These are phyloP conservation scores for Zasmidium angulare DNA, from an alignment of 2,329 filamentous ascomycete genomes.

Conservation along the genomic window DNA sequence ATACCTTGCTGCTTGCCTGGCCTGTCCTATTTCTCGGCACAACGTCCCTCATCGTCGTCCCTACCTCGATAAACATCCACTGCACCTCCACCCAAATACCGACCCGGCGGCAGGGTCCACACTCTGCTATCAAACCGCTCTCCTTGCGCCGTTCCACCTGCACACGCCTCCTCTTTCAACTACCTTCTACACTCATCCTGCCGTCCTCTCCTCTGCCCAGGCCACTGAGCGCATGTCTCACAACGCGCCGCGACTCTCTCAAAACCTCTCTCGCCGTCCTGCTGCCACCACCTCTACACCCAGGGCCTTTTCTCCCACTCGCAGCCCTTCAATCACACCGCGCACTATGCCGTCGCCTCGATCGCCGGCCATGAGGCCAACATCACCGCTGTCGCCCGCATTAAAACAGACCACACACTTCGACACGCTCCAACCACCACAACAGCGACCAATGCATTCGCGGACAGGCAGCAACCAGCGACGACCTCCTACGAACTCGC, in stretches of 20 bases:
- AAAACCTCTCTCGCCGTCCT: neutral
- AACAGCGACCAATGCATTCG: conserved; percentile 30
- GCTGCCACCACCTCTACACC: neutral
- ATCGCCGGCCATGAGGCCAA: conserved; percentile 34
- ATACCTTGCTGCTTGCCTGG: no score
- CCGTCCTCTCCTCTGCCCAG: neutral
- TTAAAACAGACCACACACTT: conserved; percentile 31
- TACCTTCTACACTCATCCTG: no score
- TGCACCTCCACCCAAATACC: no score
- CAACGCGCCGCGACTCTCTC: neutral
- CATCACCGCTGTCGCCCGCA: conserved; percentile 35
- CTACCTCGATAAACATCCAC: no score
- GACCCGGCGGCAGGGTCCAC: conserved; percentile 3
- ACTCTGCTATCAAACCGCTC: neutral
- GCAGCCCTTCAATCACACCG: neutral
- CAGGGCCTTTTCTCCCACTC: neutral
- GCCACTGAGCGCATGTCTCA: conserved; percentile 4
- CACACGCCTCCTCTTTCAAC: no score
- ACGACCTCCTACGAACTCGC: conserved; percentile 36
- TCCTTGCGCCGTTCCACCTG: neutral
- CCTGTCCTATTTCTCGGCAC: no score
- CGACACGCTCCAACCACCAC: conserved; percentile 32
- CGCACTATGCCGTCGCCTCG: conserved; percentile 36
- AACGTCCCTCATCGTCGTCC: no score
- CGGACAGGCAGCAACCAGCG: conserved; percentile 34